Conservation (phyloP, 2,329 filamentous ascomycete species). For the Penicillium sclerotiorum region DNA sequence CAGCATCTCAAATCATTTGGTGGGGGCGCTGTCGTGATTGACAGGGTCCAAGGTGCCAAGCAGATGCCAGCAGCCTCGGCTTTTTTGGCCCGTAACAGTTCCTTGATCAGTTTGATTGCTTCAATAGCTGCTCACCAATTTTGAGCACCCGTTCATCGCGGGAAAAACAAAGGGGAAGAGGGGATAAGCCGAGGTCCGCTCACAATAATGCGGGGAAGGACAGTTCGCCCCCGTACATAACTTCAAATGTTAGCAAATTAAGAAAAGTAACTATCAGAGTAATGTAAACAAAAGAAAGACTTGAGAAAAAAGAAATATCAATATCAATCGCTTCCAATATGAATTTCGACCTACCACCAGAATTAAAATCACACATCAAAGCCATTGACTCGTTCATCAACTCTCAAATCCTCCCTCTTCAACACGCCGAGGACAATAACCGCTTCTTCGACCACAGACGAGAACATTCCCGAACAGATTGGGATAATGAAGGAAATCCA, state of each 20-base stretch:
- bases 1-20: too few species aligned
- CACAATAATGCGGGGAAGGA: constrained; percentile 17
- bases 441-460: constrained; percentile 68
- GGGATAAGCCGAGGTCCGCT: constrained; percentile 17
- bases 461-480: constrained; percentile 64
- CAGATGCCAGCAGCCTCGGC: too few species aligned
- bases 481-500: constrained; percentile 60
- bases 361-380: constrained; percentile 52
- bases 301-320: background rate
- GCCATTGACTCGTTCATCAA: constrained; percentile 62
- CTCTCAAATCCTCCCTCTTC: constrained; percentile 42
- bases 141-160: too few species aligned
- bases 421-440: constrained; percentile 60
- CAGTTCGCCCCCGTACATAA: background rate
- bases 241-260: background rate
- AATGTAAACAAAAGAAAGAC: too few species aligned
- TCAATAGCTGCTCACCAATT: too few species aligned
- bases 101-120: too few species aligned
- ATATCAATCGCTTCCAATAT: constrained; percentile 36
- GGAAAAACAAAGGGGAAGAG: too few species aligned
- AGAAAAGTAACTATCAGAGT: too few species aligned
- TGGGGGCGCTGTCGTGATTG: too few species aligned
- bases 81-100: too few species aligned
- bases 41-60: too few species aligned
- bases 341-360: constrained; percentile 59